phyloP scores from a whole-genome alignment of 805 yeast species.

The Candida hungchunana region DNA sequence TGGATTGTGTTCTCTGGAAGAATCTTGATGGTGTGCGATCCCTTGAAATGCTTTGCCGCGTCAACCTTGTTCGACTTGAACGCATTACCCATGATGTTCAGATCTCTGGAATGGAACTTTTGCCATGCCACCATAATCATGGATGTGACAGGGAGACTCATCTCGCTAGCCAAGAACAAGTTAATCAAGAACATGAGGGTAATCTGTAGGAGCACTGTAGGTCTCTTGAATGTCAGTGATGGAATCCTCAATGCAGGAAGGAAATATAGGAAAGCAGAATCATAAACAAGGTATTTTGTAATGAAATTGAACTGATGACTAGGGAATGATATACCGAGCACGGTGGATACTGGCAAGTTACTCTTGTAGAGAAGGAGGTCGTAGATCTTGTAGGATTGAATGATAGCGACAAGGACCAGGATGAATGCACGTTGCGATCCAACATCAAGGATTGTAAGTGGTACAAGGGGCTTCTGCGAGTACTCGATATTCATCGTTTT shows the following conservation, averaged over 20 bases:
- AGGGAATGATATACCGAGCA: constrained; percentile 33
- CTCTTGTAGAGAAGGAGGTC: constrained; percentile 60
- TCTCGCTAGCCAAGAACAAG: constrained; percentile 48
- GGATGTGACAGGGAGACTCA: constrained; percentile 43
- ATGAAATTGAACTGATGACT: constrained; percentile 55
- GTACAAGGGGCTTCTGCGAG: constrained; percentile 43
- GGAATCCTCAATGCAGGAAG: constrained; percentile 77
- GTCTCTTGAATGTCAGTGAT: constrained; percentile 59
- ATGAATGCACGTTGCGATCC: constrained; percentile 73
- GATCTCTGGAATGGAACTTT: constrained; percentile 38
- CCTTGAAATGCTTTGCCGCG: constrained; percentile 58
- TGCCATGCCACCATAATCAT: constrained; percentile 41
- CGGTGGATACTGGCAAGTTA: constrained; percentile 30
- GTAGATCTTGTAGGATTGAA: constrained; percentile 85
- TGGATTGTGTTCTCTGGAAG: constrained; percentile 88
- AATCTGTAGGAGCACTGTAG: constrained; percentile 48
- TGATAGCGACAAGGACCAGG: constrained; percentile 58
- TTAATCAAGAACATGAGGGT: constrained; percentile 44
- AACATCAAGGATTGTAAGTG: constrained; percentile 60
- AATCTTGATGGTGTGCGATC: constrained; percentile 79
- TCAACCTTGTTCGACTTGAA: constrained; percentile 30
- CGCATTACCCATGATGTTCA: constrained; percentile 49
- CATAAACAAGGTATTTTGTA: constrained; percentile 68
- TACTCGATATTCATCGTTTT: neutral
- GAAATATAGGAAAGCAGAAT: constrained; percentile 64